Evolutionary conservation across 345 rosid species (phyloP), one percentile per base, ranked within the genome.

Genomic region (Limnanthes douglasii): DNA sequence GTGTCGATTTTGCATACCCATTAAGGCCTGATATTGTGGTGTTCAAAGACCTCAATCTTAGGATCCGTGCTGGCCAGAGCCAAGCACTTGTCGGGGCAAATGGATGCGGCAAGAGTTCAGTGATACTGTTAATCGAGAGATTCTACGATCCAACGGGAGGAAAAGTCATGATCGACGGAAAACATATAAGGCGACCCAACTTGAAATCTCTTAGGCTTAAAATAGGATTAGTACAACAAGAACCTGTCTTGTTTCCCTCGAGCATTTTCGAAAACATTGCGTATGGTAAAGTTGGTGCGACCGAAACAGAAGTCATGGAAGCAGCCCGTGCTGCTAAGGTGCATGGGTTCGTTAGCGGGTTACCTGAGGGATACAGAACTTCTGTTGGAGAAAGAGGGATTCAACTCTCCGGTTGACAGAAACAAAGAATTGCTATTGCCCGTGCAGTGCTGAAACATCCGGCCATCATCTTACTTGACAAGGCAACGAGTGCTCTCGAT

Each of bases 61-160:
- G 94, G 58, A 84, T 90, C 64, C 69, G 96, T 34, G 85, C 94
- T 27, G 94, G 98, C 28, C 96, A 78, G 52, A 90, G 96, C 64
- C 98, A 84, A 59, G 98, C 98, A 22, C 78, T 90, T 33, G 98
- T 90, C 3, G 98, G 98, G 8, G 92, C 96, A 2, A 84, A 94
- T 38, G 98, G 98, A n/a, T 84, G 85, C 0, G 98, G 98, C 6
- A 90, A 90, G 56, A 90, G 98, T 56, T 90, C 98, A 8, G 93
- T 90, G 24, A 75, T 90, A 5, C 82, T 83, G 1, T 62, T 90
- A 66, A 90, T 90, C 3, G 96, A 90, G 57, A 65, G 98, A 23
- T 90, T 90, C 48, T 90, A 90, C 2, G 98, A 90, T 50, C 96
- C 98, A 0, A 46, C 38, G 0, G 76, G 60, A 4, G 98, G 98